Conservation (phyloP, 192 early-diverging fungal genomes). For the Funneliformis geosporum region DNA sequence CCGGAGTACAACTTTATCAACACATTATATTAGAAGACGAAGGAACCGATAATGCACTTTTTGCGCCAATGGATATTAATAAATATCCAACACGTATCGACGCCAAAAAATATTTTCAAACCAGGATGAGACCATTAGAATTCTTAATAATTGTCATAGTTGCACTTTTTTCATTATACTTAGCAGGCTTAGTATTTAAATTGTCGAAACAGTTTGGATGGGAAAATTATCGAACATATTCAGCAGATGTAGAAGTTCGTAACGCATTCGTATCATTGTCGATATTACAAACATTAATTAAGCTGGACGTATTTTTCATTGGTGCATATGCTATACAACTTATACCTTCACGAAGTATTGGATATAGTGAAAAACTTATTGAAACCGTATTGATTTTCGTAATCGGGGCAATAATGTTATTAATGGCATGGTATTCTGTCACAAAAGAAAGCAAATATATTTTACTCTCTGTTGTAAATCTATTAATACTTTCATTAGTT, state of each 20-base stretch:
- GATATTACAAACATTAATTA: conserved; percentile 46
- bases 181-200: conserved; percentile 36
- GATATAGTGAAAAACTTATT: conserved; percentile 31
- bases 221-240: conserved; percentile 49
- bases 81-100: neutral
- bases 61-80: neutral
- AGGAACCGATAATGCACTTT: neutral
- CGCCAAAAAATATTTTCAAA: conserved; percentile 32
- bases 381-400: conserved; percentile 47
- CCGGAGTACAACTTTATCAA: conserved; percentile 64
- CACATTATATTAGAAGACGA: conserved; percentile 28
- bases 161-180: conserved; percentile 35
- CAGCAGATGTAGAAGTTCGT: conserved; percentile 43
- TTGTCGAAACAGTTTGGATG: conserved; percentile 48
- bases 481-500: neutral
- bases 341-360: conserved; percentile 43
- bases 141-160: conserved; percentile 49
- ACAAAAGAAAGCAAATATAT: conserved; percentile 41
- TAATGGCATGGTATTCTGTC: conserved; percentile 36
- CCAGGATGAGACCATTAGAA: conserved; percentile 46
- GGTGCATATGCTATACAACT: conserved; percentile 48
- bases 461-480: conserved; percentile 32
- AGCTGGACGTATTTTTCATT: conserved; percentile 50
- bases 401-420: conserved; percentile 34
- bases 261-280: conserved; percentile 37